Conservation (phyloP, 2,329 filamentous ascomycete genomes). For the Beauveria sp. region DNA sequence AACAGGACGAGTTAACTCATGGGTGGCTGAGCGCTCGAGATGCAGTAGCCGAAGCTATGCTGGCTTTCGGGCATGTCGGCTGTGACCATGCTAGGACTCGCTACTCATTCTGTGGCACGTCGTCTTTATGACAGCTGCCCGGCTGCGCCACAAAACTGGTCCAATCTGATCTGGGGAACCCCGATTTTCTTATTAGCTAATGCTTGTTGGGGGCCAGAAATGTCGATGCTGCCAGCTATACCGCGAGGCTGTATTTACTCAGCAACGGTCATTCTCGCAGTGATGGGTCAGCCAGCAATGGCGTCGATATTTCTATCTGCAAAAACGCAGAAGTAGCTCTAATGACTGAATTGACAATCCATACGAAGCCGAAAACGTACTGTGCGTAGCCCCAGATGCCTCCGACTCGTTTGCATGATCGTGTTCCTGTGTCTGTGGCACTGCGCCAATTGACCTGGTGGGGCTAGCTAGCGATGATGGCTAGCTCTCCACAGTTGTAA, state of each 20-base stretch:
- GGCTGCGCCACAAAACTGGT: not conserved
- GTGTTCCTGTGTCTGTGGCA: no score
- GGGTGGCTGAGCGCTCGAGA: not conserved
- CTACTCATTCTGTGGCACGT: not conserved
- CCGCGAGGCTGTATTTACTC: not conserved
- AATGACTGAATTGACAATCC: conserved; percentile 3
- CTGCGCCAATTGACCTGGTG: no score
- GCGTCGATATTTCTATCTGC: conserved; percentile 3
- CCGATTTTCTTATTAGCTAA: not conserved
- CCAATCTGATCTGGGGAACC: not conserved
- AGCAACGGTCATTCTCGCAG: not conserved
- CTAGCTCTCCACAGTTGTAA: no score
- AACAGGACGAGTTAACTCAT: not conserved
- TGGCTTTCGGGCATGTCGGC: not conserved
- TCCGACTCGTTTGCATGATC: no score
- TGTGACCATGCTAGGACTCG: not conserved
- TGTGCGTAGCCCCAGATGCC: no score
- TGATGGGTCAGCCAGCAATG: not conserved
- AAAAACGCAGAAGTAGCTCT: conserved; percentile 3
- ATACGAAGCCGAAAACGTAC: not conserved
- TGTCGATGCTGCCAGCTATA: not conserved
- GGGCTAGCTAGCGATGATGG: no score
- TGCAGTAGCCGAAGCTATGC: not conserved
- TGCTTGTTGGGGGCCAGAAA: not conserved
- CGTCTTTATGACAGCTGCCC: not conserved